Conservation (phyloP, 129 eudicot genomes). For the Escallonia herrerae region DNA sequence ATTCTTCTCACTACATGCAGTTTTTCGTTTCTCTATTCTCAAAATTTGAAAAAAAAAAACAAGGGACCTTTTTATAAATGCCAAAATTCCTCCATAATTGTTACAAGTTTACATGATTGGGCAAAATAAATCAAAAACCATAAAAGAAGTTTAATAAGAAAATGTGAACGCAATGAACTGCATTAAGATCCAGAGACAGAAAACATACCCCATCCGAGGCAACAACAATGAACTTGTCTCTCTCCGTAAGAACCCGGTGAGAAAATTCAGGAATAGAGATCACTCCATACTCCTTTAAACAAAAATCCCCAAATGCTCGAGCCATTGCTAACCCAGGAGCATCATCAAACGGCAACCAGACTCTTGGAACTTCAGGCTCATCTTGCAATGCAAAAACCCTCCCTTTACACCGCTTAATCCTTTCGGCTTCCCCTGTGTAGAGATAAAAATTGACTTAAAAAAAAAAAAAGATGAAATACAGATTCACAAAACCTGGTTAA, state of each 20-base stretch:
- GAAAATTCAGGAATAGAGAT: conserved; percentile 90
- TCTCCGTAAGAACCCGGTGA: conserved; percentile 73
- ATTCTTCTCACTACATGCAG: no score
- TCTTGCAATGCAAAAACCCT: conserved; percentile 98
- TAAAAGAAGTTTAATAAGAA: background rate
- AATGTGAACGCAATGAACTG: background rate
- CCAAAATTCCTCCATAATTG: no score
- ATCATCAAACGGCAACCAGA: conserved; percentile 96
- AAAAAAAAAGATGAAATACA: background rate
- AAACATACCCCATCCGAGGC: conserved; percentile 94
- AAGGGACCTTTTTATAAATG: no score
- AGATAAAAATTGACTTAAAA: background rate
- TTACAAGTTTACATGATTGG: no score
- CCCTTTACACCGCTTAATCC: conserved; percentile 85
- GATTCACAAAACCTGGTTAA: background rate
- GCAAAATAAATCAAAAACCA: no score
- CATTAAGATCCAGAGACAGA: conserved; percentile 5
- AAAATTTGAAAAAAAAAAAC: no score
- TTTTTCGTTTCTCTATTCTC: no score
- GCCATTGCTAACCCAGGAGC: conserved; percentile 99
- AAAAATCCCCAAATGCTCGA: conserved; percentile 97
- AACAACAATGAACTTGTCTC: conserved; percentile 78
- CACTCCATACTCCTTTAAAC: conserved; percentile 92
- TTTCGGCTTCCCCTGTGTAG: conserved; percentile 79
- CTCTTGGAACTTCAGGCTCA: conserved; percentile 95